A percentile compares a stretch with the other conserved stretches of the same genome.
phyloP scores from a whole-genome alignment of 2,329 filamentous ascomycete species.

The Penicillium corylophilum region DNA sequence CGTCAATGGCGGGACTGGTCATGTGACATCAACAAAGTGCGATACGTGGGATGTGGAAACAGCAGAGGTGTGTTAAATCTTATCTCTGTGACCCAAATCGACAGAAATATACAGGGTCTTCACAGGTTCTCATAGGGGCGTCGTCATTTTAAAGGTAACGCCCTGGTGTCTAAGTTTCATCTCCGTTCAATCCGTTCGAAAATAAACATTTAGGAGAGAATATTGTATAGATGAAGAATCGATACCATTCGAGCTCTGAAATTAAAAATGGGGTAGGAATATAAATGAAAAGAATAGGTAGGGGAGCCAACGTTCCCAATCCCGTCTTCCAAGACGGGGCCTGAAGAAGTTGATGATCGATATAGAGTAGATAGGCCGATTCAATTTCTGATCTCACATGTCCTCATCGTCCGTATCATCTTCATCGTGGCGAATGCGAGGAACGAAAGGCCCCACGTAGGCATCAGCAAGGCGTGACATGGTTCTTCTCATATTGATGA shows the following conservation, averaged over 20 bases:
- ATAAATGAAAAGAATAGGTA: no score
- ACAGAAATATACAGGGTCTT: background rate
- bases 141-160: background rate
- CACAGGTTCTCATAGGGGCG: background rate
- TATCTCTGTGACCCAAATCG: background rate
- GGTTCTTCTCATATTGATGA: constrained; percentile 54
- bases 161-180: no score
- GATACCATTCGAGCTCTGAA: no score
- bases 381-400: background rate
- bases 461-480: constrained; percentile 47
- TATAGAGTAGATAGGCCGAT: background rate
- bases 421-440: background rate
- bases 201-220: no score
- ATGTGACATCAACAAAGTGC: constrained; percentile 16
- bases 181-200: no score
- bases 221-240: no score
- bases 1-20: constrained; percentile 25
- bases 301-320: no score
- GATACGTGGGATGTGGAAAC: background rate
- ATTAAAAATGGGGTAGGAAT: no score
- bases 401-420: constrained; percentile 9
- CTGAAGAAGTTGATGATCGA: background rate
- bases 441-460: constrained; percentile 17
- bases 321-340: background rate
- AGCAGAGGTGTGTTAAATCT: background rate